These are phyloP conservation scores for Eucalyptus decipiens DNA, from an alignment of 345 rosid genomes.

Conservation along the genomic window DNA sequence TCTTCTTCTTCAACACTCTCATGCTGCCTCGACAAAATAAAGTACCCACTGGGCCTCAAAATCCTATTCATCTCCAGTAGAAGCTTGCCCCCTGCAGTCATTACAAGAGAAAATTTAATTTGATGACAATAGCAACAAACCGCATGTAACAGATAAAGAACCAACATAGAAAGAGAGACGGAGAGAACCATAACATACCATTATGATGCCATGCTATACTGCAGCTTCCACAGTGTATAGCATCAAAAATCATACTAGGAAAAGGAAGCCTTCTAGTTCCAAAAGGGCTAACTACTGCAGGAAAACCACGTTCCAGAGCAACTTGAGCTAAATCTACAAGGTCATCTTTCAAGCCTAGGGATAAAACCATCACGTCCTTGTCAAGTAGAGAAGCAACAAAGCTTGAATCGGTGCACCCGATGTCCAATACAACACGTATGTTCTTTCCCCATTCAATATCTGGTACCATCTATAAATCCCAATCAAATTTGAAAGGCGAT, in stretches of 20 bases:
- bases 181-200: constrained; percentile 25
- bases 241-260: constrained; percentile 87
- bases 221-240: constrained; percentile 81
- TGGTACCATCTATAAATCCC: constrained; percentile 82
- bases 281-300: constrained; percentile 60
- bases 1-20: constrained; percentile 71
- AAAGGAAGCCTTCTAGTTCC: constrained; percentile 77
- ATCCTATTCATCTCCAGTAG: constrained; percentile 93
- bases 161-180: neutral
- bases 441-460: constrained; percentile 99
- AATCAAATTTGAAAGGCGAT: constrained; percentile 13
- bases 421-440: constrained; percentile 75
- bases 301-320: constrained; percentile 86
- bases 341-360: constrained; percentile 87
- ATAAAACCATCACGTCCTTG: constrained; percentile 60
- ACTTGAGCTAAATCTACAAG: constrained; percentile 88
- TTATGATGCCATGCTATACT: constrained; percentile 72
- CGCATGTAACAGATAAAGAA: neutral
- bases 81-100: constrained; percentile 59
- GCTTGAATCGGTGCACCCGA: constrained; percentile 68
- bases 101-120: neutral
- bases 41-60: constrained; percentile 83
- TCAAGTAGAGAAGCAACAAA: constrained; percentile 71
- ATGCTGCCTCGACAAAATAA: constrained; percentile 66
- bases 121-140: neutral